Evolutionary conservation across 257 asterid species (phyloP), one percentile per base, ranked within the genome.

Genomic region (Nicotiana noctiflora): DNA sequence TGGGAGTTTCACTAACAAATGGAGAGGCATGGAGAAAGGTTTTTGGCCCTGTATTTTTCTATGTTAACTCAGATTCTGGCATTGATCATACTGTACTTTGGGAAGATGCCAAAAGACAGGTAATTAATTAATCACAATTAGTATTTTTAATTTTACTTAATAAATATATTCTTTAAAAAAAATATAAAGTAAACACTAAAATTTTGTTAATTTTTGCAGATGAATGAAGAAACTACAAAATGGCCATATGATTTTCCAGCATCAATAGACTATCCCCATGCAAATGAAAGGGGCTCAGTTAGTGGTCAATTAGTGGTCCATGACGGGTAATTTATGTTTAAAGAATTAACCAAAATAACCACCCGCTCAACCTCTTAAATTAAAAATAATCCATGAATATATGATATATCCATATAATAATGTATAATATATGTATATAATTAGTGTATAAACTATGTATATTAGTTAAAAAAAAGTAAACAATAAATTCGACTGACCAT

Each of bases 191-290:
- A 46, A 37, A n/a, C 7, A 9, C 31, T 67, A 40, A 11, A 2
- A 11, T 3, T 46, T 63, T 68, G 75, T 68, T 17, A 37, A 37
- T 10, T 10, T 79, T 79, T 56, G 8, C 86, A 84, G 85, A 77
- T 77, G 53, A 62, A 46, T 40, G 77, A 72, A 70, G 98, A 95
- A 86, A 87, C 82, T 65, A 68, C 67, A 67, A 90, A 89, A 72
- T 93, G 99, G 99, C 97, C 99, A 2, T 93, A 95, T 70, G 90
- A 89, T 79, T 93, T 95, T 67, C 97, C 94, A 11, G 4, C 32
- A 32, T 93, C 99, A 0, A 18, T 6, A 0, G 93, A 92, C 67
- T 90, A 87, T 52, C 88, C 92, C 25, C 84, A 5, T 80, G 80
- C 89, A 49, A n/a, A 79, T 53, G 84, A 88, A 55, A 89, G 99